These are phyloP conservation scores for Malus hybrid DNA, from an alignment of 331 rosid species.

Conservation along the genomic window DNA sequence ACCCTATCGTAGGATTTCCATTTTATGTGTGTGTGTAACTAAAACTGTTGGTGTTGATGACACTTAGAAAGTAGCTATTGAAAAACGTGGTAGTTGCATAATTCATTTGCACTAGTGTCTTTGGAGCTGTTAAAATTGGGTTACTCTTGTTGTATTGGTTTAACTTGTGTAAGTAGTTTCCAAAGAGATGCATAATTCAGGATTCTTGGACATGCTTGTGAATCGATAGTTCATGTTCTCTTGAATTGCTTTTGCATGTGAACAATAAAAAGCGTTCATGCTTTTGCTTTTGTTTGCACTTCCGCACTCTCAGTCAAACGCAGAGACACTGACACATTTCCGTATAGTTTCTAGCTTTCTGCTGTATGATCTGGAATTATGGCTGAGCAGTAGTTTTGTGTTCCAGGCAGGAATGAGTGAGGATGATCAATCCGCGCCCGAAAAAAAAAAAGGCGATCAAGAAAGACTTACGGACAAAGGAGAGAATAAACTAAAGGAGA, in stretches of 20 bases:
- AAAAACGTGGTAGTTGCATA: neutral
- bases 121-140: neutral
- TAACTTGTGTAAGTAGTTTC: neutral
- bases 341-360: neutral
- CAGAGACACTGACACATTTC: neutral
- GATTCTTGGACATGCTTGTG: neutral
- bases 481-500: neutral
- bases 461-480: neutral
- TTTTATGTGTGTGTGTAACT: neutral
- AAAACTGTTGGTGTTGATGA: neutral
- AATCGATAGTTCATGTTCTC: neutral
- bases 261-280: neutral
- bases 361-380: neutral
- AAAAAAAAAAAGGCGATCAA: neutral
- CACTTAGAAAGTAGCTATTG: neutral
- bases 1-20: neutral
- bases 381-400: neutral
- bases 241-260: too few relatives aligned
- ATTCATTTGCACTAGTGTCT: neutral
- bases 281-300: neutral
- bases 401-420: slow-evolving; percentile 2
- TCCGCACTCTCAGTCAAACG: neutral
- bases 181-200: neutral
- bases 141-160: neutral
- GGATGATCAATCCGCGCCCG: neutral